Conservation (phyloP, 1,284 basidiomycete genomes). For the Papiliotrema fonsecae region DNA sequence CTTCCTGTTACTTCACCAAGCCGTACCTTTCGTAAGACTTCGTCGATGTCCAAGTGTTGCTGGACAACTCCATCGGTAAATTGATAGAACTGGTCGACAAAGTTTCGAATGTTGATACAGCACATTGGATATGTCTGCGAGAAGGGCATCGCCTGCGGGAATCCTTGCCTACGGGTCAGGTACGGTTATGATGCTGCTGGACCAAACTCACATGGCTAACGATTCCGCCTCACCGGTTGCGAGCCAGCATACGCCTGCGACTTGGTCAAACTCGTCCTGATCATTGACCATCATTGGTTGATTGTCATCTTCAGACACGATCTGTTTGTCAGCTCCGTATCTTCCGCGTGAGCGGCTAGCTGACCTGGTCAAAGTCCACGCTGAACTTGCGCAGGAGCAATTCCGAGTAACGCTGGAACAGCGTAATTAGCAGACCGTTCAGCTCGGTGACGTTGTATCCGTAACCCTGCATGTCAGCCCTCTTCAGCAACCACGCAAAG, state of each 20-base stretch:
- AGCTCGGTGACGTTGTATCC: constrained; percentile 78
- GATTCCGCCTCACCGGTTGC: constrained; percentile 61
- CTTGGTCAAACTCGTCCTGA: constrained; percentile 64
- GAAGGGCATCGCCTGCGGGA: constrained; percentile 83
- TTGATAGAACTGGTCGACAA: constrained; percentile 93
- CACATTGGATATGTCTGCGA: constrained; percentile 92
- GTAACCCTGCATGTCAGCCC: constrained; percentile 58
- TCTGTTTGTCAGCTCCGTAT: constrained; percentile 51
- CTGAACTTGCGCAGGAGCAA: constrained; percentile 80
- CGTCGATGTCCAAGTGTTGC: constrained; percentile 87
- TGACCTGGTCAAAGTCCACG: constrained; percentile 71
- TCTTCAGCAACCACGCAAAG: constrained; percentile 1
- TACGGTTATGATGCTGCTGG: not conserved
- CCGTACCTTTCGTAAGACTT: constrained; percentile 76
- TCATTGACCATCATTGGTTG: constrained; percentile 82
- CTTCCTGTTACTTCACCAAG: not conserved
- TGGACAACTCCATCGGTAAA: constrained; percentile 93
- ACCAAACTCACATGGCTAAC: constrained; percentile 56
- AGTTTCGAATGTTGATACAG: constrained; percentile 90
- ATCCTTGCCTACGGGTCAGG: constrained; percentile 53
- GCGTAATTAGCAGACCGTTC: constrained; percentile 73
- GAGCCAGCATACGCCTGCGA: constrained; percentile 83
- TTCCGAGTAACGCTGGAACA: constrained; percentile 87
- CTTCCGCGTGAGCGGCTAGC: constrained; percentile 7
- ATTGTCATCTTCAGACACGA: constrained; percentile 83